Conservation (phyloP, 1,284 basidiomycete genomes). For the Malassezia brasiliensis region DNA sequence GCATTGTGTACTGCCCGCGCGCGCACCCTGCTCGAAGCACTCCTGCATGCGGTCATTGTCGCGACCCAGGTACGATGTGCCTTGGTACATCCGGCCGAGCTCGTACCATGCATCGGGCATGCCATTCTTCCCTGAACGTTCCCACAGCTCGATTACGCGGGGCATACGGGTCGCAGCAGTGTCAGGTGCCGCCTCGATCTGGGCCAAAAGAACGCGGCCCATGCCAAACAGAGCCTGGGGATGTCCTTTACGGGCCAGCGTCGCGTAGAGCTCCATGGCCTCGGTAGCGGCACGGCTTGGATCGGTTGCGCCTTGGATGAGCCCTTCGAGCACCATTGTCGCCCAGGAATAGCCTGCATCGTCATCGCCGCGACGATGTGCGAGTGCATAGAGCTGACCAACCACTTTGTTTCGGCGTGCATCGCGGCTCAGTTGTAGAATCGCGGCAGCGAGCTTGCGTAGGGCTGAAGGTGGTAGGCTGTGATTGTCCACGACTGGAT, state of each 20-base stretch:
- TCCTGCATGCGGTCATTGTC: conserved; percentile 19
- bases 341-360: conserved; percentile 38
- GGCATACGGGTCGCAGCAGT: conserved; percentile 17
- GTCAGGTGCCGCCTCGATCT: conserved; percentile 17
- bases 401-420: neutral
- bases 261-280: conserved; percentile 24
- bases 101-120: conserved; percentile 39
- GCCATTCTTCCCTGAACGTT: conserved; percentile 27
- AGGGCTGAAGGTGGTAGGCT: neutral
- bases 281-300: conserved; percentile 17
- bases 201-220: conserved; percentile 25
- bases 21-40: conserved; percentile 27
- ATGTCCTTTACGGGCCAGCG: conserved; percentile 28
- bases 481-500: conserved; percentile 2
- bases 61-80: conserved; percentile 17
- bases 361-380: conserved; percentile 19
- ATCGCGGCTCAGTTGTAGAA: conserved; percentile 8
- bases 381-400: conserved; percentile 2
- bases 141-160: conserved; percentile 24
- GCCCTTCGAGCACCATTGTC: conserved; percentile 32
- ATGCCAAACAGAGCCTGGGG: conserved; percentile 27
- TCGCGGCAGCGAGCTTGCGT: conserved; percentile 4
- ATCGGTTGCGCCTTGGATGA: conserved; percentile 18
- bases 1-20: conserved; percentile 16
- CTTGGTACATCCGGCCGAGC: conserved; percentile 23